A percentile compares a stretch with the other conserved stretches of the same genome.
These are phyloP conservation scores for Rutstroemia sydowiana DNA, from an alignment of 2,329 filamentous ascomycete species.

Conservation along the genomic window DNA sequence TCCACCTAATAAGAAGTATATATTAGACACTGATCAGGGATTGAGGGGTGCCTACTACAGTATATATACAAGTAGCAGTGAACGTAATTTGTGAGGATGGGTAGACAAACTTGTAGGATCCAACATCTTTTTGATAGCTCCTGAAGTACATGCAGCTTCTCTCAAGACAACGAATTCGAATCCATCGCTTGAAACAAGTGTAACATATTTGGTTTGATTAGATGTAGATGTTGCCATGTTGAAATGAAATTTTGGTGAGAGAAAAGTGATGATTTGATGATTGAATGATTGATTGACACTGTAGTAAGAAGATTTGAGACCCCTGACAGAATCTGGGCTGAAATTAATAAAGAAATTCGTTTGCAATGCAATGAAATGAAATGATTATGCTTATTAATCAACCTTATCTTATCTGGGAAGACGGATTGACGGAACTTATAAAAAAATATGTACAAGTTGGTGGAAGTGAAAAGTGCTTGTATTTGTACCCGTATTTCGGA, in stretches of 20 bases:
- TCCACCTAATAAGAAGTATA: conserved; percentile 38
- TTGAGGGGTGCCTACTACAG: neutral
- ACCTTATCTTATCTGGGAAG: too few relatives aligned
- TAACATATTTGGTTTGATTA: conserved; percentile 58
- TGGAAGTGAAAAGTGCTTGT: too few relatives aligned
- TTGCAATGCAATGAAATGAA: too few relatives aligned
- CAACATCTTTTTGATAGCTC: conserved; percentile 67
- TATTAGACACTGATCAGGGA: neutral
- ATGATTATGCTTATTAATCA: too few relatives aligned
- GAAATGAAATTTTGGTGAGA: neutral
- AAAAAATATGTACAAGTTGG: too few relatives aligned
- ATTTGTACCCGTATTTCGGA: too few relatives aligned
- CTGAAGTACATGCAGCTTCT: conserved; percentile 62
- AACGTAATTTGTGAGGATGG: too few relatives aligned
- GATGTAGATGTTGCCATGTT: conserved; percentile 11
- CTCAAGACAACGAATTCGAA: conserved; percentile 71
- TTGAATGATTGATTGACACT: neutral
- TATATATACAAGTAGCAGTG: too few relatives aligned
- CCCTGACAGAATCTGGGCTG: neutral
- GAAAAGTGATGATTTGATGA: neutral
- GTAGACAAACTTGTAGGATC: conserved; percentile 51
- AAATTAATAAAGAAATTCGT: too few relatives aligned
- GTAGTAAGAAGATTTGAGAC: neutral
- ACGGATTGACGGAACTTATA: too few relatives aligned
- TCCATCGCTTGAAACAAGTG: conserved; percentile 66